These are phyloP conservation scores for Trichoderma virens DNA, from an alignment of 495 filamentous ascomycete species.

Conservation along the genomic window DNA sequence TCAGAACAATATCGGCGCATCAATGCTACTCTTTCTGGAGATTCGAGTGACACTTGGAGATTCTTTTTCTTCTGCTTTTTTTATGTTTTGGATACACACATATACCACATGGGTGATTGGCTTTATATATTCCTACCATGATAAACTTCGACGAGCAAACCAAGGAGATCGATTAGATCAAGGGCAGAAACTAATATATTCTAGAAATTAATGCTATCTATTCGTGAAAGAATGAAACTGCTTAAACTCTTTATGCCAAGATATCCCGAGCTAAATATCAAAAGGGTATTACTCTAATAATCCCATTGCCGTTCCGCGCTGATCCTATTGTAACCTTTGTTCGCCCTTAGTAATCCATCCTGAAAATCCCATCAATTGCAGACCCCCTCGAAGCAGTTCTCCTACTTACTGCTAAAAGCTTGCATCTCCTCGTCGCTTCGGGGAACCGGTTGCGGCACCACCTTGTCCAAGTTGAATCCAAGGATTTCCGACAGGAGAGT, in stretches of 20 bases:
- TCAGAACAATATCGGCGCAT: not conserved
- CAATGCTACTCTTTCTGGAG: not conserved
- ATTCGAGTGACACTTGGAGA: not conserved
- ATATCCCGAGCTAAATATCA: not conserved
- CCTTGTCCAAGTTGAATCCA: constrained; percentile 19
- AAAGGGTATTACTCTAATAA: not conserved
- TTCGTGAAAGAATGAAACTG: not conserved
- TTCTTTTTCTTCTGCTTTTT: not conserved
- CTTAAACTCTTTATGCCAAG: not conserved
- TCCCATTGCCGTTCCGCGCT: constrained; percentile 3
- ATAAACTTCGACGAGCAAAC: not conserved
- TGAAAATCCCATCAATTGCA: not conserved
- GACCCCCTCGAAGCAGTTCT: not conserved
- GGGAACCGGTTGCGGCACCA: not conserved
- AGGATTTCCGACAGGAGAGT: constrained; percentile 24
- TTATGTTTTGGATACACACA: not conserved
- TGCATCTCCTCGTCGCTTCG: not conserved
- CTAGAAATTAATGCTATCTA: not conserved
- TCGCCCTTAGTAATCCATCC: not conserved
- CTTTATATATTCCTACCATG: not conserved
- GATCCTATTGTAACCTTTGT: not conserved
- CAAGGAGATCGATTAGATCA: not conserved
- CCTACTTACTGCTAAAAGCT: constrained; percentile 8
- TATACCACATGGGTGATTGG: not conserved
- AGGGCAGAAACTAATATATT: not conserved